A percentile compares a stretch with the other conserved stretches of the same genome.
Conservation (phyloP, 306 rosid genomes). For the Leucaena leucocephala region DNA sequence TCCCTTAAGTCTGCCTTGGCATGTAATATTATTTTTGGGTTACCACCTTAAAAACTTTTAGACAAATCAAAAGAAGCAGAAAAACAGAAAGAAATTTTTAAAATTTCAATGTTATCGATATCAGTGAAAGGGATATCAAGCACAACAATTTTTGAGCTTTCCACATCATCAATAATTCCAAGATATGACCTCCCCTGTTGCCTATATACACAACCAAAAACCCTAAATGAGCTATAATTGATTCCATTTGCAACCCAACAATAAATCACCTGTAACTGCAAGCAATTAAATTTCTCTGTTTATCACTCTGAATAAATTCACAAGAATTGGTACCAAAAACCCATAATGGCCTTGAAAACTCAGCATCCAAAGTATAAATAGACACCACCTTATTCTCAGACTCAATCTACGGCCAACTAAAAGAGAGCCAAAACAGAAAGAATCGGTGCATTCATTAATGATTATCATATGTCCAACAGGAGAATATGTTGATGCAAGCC, state of each 20-base stretch:
- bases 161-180: slow-evolving; percentile 70
- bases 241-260: not conserved
- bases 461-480: slow-evolving; percentile 3
- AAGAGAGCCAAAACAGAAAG: slow-evolving; percentile 11
- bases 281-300: slow-evolving; percentile 60
- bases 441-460: slow-evolving; percentile 9
- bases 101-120: slow-evolving; percentile 71
- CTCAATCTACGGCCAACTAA: slow-evolving; percentile 63
- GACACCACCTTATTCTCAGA: slow-evolving; percentile 66
- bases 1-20: slow-evolving; percentile 62
- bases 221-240: slow-evolving; percentile 21
- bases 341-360: slow-evolving; percentile 89
- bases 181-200: slow-evolving; percentile 79
- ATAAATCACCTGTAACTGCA: slow-evolving; percentile 78
- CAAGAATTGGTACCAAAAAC: slow-evolving; percentile 80
- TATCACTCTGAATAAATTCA: slow-evolving; percentile 58
- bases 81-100: slow-evolving; percentile 27
- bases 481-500: slow-evolving; percentile 25
- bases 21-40: slow-evolving; percentile 22
- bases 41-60: slow-evolving; percentile 17
- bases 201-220: slow-evolving; percentile 54
- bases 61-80: not conserved
- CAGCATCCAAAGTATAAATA: slow-evolving; percentile 77
- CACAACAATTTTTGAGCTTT: slow-evolving; percentile 51
- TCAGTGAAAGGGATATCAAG: slow-evolving; percentile 89